Base-by-base conservation (phyloP, 192 early-diverging fungal genomes). In the Mortierella antarctica region DNA sequence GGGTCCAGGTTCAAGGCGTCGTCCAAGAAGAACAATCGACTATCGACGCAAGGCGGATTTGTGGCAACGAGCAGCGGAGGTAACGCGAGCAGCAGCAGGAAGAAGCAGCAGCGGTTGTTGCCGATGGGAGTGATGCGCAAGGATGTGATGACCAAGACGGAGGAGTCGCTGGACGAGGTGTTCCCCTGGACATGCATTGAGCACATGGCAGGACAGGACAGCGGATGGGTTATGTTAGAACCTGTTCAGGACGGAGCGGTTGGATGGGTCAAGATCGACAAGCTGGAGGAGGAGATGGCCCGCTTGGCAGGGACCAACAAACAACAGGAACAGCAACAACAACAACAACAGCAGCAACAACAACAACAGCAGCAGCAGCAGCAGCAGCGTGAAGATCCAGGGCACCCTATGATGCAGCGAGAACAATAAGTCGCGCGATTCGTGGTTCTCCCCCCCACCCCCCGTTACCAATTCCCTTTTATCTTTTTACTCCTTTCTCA, bases 221-320 rank as follows among this genome's bases (percentile, higher is more conserved):
- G 77, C 42, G 77, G 60, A 6, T 80, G 77, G 77, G 77, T 80
- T 5, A 80, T 80, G 77, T 48, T 80, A 10, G 77, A 80, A 42
- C 77, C 77, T 10, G 77, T 72, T 20, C 65, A 72, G 65, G 77
- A 80, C 31, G 77, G 77, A 40, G 77, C 77, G 5, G 77, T 80
- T 2, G 77, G 77, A 0, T 80, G 77, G 77, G 61, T 80, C 47
- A 80, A 80, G 77, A 80, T 80, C 52, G 77, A 80, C 39, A 71
- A 65, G 21, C 55, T 80, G 17, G 77, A 80, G 46, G 69, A 79
- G 47, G 77, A 80, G 60, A 71, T 80, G 58, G 60, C 51, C 18
- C 70, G 70, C 15, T 59, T 72, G 42, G 65, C 63, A 13, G 65
- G 62, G 53, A 46, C 42, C 8, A 47, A 80, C 42, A 45, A 78